phyloP scores from a whole-genome alignment of 306 rosid species.

The Citrullus colocynthis region DNA sequence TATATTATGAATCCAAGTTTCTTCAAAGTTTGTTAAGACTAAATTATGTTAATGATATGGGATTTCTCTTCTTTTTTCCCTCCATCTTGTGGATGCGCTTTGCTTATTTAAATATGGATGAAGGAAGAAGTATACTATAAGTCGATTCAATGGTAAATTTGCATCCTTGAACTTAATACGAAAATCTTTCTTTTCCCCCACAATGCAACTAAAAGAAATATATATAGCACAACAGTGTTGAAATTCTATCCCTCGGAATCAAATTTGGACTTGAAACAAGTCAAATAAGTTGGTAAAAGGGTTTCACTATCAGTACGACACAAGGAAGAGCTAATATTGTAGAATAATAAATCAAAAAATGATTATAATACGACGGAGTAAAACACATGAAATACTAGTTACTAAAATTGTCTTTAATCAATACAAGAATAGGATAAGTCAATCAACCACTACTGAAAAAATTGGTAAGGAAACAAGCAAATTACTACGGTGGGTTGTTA shows the following conservation, averaged over 20 bases:
- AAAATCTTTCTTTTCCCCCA: neutral
- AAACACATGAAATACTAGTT: neutral
- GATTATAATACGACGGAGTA: neutral
- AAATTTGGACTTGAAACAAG: neutral
- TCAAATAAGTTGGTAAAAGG: neutral
- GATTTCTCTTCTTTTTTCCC: too few relatives aligned
- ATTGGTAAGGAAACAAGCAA: neutral
- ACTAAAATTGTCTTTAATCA: neutral
- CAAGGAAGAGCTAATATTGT: neutral
- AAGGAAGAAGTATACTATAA: neutral
- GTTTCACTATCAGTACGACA: neutral
- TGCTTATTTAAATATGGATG: neutral
- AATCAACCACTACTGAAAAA: neutral
- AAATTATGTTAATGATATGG: neutral
- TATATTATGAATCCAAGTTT: neutral
- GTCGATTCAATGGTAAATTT: neutral
- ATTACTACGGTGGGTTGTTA: neutral
- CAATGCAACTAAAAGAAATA: neutral
- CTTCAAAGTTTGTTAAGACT: neutral
- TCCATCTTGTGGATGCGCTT: neutral
- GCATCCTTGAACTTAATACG: neutral
- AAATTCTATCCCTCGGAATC: neutral
- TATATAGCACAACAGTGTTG: neutral
- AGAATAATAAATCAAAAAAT: neutral
- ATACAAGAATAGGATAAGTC: neutral